These are phyloP conservation scores for Usnea hakonensis DNA, from an alignment of 495 filamentous ascomycete genomes.

Conservation along the genomic window DNA sequence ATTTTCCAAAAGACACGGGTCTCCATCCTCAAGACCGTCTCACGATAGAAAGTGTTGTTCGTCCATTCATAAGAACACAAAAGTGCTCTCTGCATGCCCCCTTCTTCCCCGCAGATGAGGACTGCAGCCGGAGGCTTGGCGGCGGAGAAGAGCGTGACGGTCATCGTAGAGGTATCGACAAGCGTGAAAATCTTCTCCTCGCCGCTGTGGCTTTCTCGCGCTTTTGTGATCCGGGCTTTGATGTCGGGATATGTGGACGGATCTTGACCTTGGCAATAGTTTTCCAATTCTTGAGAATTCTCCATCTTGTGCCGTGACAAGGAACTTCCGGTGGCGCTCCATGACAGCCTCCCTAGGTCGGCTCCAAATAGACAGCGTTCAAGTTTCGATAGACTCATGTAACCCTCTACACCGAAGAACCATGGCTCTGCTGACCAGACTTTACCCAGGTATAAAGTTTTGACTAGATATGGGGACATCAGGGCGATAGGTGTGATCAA, in stretches of 20 bases:
- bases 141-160: slow-evolving; percentile 30
- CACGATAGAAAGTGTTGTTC: slow-evolving; percentile 27
- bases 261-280: slow-evolving; percentile 3
- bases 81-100: slow-evolving; percentile 35
- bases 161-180: slow-evolving; percentile 32
- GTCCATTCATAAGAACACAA: slow-evolving; percentile 32
- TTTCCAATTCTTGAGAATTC: no score
- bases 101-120: slow-evolving; percentile 32
- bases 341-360: slow-evolving; percentile 21
- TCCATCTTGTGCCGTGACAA: slow-evolving; percentile 15
- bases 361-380: slow-evolving; percentile 29
- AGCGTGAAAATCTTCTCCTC: slow-evolving; percentile 27
- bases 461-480: slow-evolving; percentile 19
- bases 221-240: neutral
- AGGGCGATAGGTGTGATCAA: no score
- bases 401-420: slow-evolving; percentile 34
- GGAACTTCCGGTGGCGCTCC: slow-evolving; percentile 23
- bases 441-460: slow-evolving; percentile 19
- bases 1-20: slow-evolving; percentile 24
- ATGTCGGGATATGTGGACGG: neutral
- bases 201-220: neutral
- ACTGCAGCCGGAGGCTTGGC: slow-evolving; percentile 28
- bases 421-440: slow-evolving; percentile 27
- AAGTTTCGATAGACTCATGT: slow-evolving; percentile 26
- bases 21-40: slow-evolving; percentile 34